Evolutionary conservation across 2,329 filamentous ascomycete genomes (phyloP).

Genomic region (Sporothrix protearum): DNA sequence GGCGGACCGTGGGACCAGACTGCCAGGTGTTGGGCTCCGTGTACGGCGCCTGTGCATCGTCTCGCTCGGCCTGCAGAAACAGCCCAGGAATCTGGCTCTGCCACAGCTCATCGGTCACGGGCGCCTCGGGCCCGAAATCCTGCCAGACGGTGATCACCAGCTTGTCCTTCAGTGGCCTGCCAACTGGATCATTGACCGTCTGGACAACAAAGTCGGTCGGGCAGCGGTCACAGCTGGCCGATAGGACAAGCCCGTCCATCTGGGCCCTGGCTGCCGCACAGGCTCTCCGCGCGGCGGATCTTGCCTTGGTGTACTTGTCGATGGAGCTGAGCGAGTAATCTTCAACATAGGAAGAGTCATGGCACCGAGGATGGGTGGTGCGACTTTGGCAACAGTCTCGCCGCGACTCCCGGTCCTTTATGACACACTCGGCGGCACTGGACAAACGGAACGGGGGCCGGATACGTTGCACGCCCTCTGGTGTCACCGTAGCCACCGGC

Average conservation of each 20-base stretch:
- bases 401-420: not conserved
- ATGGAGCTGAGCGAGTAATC: no score
- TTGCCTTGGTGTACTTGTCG: no score
- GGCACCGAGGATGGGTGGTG: not conserved
- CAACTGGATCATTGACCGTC: not conserved
- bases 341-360: not conserved
- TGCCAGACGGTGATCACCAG: not conserved
- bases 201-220: not conserved
- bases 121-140: not conserved
- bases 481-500: not conserved
- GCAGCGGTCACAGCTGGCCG: not conserved
- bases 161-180: not conserved
- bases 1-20: not conserved
- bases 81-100: not conserved
- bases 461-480: not conserved
- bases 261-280: not conserved
- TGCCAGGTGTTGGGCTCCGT: not conserved
- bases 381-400: not conserved
- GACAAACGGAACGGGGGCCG: not conserved
- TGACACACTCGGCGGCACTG: not conserved
- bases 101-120: not conserved
- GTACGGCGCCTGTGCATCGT: not conserved
- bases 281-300: not conserved
- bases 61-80: not conserved
- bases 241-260: not conserved